Conservation (phyloP, 768 basidiomycete genomes). For the Podaxis mareebaensis region DNA sequence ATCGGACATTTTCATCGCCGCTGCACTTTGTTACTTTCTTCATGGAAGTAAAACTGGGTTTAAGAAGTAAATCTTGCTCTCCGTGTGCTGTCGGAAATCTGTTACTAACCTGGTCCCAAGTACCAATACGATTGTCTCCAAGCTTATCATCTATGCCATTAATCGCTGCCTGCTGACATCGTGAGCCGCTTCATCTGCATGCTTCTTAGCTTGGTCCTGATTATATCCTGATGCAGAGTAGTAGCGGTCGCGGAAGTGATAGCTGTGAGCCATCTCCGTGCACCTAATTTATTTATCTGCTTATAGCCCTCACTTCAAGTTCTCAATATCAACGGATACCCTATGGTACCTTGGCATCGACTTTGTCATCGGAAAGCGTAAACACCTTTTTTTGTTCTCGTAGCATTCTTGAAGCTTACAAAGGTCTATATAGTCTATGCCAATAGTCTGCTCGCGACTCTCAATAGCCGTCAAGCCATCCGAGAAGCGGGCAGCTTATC, state of each 20-base stretch:
- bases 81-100: background rate
- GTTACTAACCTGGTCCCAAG: constrained; percentile 22
- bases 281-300: background rate
- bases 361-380: constrained; percentile 50
- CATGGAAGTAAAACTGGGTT: constrained; percentile 39
- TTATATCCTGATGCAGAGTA: constrained; percentile 22
- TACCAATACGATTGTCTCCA: constrained; percentile 42
- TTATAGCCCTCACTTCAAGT: constrained; percentile 20
- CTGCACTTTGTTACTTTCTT: constrained; percentile 41
- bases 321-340: constrained; percentile 30
- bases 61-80: constrained; percentile 24
- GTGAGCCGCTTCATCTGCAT: constrained; percentile 27
- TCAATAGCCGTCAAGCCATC: constrained; percentile 38
- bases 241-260: constrained; percentile 41
- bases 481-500: constrained; percentile 18
- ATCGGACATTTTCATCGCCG: constrained; percentile 46
- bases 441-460: constrained; percentile 44
- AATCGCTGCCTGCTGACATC: constrained; percentile 51
- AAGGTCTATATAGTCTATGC: constrained; percentile 37
- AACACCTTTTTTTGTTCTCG: constrained; percentile 13
- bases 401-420: background rate
- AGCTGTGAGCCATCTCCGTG: constrained; percentile 26
- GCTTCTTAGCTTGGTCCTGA: background rate
- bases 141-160: constrained; percentile 48
- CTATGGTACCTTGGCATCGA: constrained; percentile 41